Conservation (phyloP, 2,329 filamentous ascomycete species). For the Fusarium praegraminearum region DNA sequence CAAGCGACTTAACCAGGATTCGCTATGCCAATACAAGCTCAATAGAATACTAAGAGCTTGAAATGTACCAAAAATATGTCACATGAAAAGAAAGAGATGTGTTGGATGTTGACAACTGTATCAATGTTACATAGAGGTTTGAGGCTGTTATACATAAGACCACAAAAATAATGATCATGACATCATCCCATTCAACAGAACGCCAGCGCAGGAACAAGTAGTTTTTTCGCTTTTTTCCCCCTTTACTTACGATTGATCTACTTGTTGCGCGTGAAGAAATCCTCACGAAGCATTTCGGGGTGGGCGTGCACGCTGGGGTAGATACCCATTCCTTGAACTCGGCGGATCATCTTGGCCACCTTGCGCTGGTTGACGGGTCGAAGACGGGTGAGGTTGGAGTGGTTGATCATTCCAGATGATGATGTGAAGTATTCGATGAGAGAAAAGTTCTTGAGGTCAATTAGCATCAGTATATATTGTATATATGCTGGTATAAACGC, state of each 20-base stretch:
- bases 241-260: conserved; percentile 17
- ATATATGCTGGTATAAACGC: conserved; percentile 21
- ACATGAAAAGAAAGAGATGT: conserved; percentile 30
- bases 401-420: conserved; percentile 85
- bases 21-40: conserved; percentile 63
- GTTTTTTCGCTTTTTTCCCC: neutral
- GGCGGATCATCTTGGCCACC: conserved; percentile 90
- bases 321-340: conserved; percentile 88
- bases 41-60: conserved; percentile 62
- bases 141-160: conserved; percentile 54
- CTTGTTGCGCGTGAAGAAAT: conserved; percentile 49
- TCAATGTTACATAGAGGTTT: conserved; percentile 51
- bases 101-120: conserved; percentile 49
- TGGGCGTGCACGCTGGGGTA: conserved; percentile 93
- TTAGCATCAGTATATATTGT: conserved; percentile 7
- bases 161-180: conserved; percentile 46
- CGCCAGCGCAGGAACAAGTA: conserved; percentile 21
- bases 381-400: conserved; percentile 80
- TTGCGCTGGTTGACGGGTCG: conserved; percentile 91
- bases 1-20: conserved; percentile 58
- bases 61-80: conserved; percentile 51
- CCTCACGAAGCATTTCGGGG: conserved; percentile 77
- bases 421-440: conserved; percentile 92
- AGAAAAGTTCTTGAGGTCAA: conserved; percentile 79
- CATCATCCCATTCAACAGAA: conserved; percentile 37